Conservation (phyloP, 1,139 yeast genomes). For the Hanseniaspora gamundiae region DNA sequence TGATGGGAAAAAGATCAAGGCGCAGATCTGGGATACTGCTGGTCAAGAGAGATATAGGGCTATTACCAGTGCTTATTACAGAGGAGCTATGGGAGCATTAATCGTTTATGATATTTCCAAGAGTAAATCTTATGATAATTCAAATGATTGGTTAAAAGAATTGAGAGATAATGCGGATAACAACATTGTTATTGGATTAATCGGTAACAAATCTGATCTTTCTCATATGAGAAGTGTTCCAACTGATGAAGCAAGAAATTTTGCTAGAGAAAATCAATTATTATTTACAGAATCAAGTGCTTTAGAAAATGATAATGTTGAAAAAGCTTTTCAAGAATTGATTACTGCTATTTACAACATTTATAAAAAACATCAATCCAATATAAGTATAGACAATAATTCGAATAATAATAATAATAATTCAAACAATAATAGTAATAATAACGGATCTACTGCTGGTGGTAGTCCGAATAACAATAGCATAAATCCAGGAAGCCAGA, state of each 20-base stretch:
- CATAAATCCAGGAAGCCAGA: neutral
- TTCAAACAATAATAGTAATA: slow-evolving; percentile 1
- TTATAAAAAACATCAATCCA: slow-evolving; percentile 80
- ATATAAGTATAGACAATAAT: slow-evolving; percentile 19
- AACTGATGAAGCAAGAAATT: slow-evolving; percentile 91
- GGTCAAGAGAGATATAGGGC: slow-evolving; percentile 99
- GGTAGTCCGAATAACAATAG: neutral
- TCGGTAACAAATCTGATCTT: slow-evolving; percentile 92
- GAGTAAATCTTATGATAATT: slow-evolving; percentile 85
- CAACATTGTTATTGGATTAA: slow-evolving; percentile 89
- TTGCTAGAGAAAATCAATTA: slow-evolving; percentile 86
- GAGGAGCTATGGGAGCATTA: slow-evolving; percentile 97
- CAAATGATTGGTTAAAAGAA: slow-evolving; percentile 90
- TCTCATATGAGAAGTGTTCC: slow-evolving; percentile 95
- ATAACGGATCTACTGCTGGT: neutral
- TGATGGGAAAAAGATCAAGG: slow-evolving; percentile 90
- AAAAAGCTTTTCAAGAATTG: slow-evolving; percentile 83
- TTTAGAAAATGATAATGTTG: slow-evolving; percentile 88
- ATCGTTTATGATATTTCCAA: slow-evolving; percentile 93
- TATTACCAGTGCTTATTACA: slow-evolving; percentile 90
- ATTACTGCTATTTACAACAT: slow-evolving; percentile 86
- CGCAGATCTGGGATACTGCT: slow-evolving; percentile 99
- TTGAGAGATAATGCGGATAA: slow-evolving; percentile 95
- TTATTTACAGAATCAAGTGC: slow-evolving; percentile 97
- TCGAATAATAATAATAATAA: too few species aligned